Evolutionary conservation across 768 basidiomycete species (phyloP), one percentile per base, ranked within the genome.

Genomic region (Sporobolomyces phaffii): DNA sequence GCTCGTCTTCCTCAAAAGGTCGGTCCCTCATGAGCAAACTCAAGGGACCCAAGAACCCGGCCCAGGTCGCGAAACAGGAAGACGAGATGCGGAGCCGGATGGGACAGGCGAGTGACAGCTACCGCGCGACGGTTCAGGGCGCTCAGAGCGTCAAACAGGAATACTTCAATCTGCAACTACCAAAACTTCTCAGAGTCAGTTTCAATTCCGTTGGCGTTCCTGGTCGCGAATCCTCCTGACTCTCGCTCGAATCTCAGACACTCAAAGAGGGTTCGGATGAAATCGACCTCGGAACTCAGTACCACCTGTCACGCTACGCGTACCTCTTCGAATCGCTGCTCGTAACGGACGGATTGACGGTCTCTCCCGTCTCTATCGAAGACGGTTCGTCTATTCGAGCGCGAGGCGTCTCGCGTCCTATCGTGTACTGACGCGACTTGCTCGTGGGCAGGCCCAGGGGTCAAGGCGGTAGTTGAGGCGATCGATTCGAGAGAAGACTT

Each of bases 401-500:
- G n/a, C n/a, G n/a, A n/a, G n/a, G n/a, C n/a, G n/a, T n/a, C n/a
- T n/a, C n/a, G n/a, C n/a, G n/a, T n/a, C n/a, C n/a, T n/a, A n/a
- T n/a, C n/a, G n/a, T n/a, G n/a, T n/a, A n/a, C 60, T 60, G 67
- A 43, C 50, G 26, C 43, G 28, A 10, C 18, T 48, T 10, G 36
- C 22, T 41, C n/a, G 20, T 40, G 38, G 24, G 44, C 75, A 84
- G 84, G 81, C 5, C 80, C 84, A 10, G 92, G 94, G 17, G 79
- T 99, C 53, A 94, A 94, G 77, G 81, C 87, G 3, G 84, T 90
- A 28, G 87, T 88, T 64, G 93, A 97, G 77, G 84, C 85, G 8
- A 96, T 99, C 72, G 94, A 99, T 78, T 92, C 92, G 73, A 85
- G 92, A 43, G 82, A 86, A 40, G 96, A 99, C 78, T 98, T 99